phyloP scores from a whole-genome alignment of 768 basidiomycete species.

The Pisolithus marmoratus region DNA sequence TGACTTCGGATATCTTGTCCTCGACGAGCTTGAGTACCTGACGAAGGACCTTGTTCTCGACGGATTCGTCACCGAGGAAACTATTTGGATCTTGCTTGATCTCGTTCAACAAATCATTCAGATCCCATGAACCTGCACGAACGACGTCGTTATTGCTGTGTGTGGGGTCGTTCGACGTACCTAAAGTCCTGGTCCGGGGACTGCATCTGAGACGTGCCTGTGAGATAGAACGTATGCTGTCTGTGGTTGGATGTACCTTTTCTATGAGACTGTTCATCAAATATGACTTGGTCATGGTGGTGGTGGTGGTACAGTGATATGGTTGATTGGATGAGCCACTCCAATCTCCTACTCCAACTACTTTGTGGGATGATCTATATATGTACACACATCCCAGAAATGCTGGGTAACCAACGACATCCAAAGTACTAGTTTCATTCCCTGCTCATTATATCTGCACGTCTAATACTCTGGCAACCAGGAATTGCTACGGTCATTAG shows the following conservation, averaged over 20 bases:
- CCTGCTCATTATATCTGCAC: too few relatives aligned
- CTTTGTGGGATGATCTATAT: too few relatives aligned
- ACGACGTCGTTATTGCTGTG: constrained; percentile 11
- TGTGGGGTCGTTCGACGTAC: constrained; percentile 35
- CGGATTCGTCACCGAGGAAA: constrained; percentile 78
- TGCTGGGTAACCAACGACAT: too few relatives aligned
- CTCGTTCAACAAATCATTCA: constrained; percentile 90
- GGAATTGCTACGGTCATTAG: too few relatives aligned
- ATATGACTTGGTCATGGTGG: constrained; percentile 77
- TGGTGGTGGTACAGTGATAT: too few relatives aligned
- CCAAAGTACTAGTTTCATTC: too few relatives aligned
- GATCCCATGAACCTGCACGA: constrained; percentile 84
- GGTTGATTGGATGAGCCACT: too few relatives aligned
- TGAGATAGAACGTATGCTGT: not conserved
- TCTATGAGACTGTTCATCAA: constrained; percentile 81
- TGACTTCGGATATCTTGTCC: constrained; percentile 97
- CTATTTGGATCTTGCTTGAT: constrained; percentile 70
- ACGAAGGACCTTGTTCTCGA: constrained; percentile 79
- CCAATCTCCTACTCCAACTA: too few relatives aligned
- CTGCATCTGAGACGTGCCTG: constrained; percentile 57
- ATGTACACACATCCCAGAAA: too few relatives aligned
- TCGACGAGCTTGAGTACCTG: constrained; percentile 83
- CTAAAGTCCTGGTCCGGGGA: constrained; percentile 89
- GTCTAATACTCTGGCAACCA: too few relatives aligned
- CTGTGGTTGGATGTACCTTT: constrained; percentile 44